Evolutionary conservation across 495 filamentous ascomycete species (phyloP).

Genomic region (Lasiosphaeria miniovina): DNA sequence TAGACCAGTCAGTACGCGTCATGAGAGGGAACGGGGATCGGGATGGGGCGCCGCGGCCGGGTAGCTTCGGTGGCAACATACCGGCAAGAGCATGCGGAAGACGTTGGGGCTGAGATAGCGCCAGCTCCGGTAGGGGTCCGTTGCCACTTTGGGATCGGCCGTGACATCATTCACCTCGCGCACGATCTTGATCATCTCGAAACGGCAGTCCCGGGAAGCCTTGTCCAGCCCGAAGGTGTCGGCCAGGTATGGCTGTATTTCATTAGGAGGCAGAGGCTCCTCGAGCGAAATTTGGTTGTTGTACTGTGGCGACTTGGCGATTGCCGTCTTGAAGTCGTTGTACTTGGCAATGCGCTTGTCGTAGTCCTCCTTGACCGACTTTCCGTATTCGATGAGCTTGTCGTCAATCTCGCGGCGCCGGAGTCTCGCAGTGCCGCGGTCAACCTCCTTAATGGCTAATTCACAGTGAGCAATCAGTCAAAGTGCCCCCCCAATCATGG

Average conservation of each 20-base stretch:
- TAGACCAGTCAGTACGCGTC: neutral
- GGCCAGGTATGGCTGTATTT: neutral
- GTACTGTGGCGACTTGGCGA: neutral
- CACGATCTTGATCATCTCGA: constrained; percentile 5
- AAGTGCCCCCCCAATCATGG: too few species aligned
- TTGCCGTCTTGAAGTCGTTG: neutral
- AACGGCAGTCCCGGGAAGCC: neutral
- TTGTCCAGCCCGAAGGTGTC: constrained; percentile 1
- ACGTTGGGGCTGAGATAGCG: neutral
- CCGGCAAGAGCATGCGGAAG: constrained; percentile 2
- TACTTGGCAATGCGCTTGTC: neutral
- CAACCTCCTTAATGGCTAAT: neutral
- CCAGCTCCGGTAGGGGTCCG: neutral
- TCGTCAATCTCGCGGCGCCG: neutral
- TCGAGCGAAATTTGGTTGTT: neutral
- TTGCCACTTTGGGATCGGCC: neutral
- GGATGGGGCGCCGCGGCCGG: too few species aligned
- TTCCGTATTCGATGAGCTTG: constrained; percentile 1
- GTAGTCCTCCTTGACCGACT: neutral
- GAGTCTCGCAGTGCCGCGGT: neutral
- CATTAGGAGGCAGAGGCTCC: constrained; percentile 2
- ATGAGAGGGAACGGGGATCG: neutral
- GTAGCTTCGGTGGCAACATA: neutral
- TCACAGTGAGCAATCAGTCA: too few species aligned
- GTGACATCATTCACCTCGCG: constrained; percentile 2